Conservation (phyloP, 108 stramenopile genomes). For the Nitzschia sp. region DNA sequence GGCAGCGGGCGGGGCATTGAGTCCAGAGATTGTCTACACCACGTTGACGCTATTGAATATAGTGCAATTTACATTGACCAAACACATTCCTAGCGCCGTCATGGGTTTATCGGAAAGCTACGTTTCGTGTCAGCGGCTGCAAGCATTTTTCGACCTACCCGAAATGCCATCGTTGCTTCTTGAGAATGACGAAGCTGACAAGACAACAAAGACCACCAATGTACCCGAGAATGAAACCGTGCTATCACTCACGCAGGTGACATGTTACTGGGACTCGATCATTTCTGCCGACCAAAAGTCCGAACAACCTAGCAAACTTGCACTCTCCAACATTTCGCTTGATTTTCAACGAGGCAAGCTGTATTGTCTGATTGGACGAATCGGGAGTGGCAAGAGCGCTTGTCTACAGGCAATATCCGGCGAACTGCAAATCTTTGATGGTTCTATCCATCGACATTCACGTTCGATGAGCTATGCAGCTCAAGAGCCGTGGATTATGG, state of each 20-base stretch:
- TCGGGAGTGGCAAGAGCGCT: constrained; percentile 72
- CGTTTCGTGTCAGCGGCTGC: constrained; percentile 63
- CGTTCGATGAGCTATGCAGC: constrained; percentile 73
- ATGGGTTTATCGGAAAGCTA: constrained; percentile 78
- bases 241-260: constrained; percentile 26
- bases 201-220: background rate
- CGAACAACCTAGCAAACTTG: background rate
- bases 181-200: background rate
- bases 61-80: constrained; percentile 84
- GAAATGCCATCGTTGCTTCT: constrained; percentile 20
- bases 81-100: constrained; percentile 81
- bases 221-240: background rate
- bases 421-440: constrained; percentile 56
- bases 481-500: constrained; percentile 93
- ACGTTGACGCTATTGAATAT: constrained; percentile 78
- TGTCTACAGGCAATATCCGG: constrained; percentile 62
- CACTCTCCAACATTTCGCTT: constrained; percentile 42
- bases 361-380: constrained; percentile 66
- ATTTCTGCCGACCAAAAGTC: background rate
- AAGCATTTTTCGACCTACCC: constrained; percentile 66
- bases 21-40: constrained; percentile 70
- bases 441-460: constrained; percentile 35
- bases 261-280: constrained; percentile 42
- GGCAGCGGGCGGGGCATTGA: constrained; percentile 42
- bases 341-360: constrained; percentile 48